phyloP scores from a whole-genome alignment of 306 rosid species.

The Castanea crenata region DNA sequence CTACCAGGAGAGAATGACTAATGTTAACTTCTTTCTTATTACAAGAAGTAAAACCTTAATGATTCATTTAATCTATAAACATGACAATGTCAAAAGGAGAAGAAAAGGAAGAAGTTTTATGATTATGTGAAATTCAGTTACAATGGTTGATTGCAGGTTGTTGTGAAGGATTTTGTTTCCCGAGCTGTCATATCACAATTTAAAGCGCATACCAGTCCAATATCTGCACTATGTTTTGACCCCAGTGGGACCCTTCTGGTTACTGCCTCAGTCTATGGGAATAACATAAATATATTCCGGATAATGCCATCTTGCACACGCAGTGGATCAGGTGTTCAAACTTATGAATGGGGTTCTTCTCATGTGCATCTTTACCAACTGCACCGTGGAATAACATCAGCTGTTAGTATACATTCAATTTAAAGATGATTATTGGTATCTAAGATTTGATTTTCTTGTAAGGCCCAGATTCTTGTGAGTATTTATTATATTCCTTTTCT shows the following conservation, averaged over 20 bases:
- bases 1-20: neutral
- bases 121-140: slow-evolving; percentile 26
- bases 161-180: slow-evolving; percentile 72
- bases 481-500: slow-evolving; percentile 3
- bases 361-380: slow-evolving; percentile 87
- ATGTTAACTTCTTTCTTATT: neutral
- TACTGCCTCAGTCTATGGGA: slow-evolving; percentile 85
- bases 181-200: slow-evolving; percentile 70
- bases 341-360: slow-evolving; percentile 61
- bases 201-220: slow-evolving; percentile 86
- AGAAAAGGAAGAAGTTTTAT: slow-evolving; percentile 2
- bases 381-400: slow-evolving; percentile 92
- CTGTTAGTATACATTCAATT: slow-evolving; percentile 61
- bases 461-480: slow-evolving; percentile 5
- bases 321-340: slow-evolving; percentile 55
- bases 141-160: slow-evolving; percentile 61
- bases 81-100: neutral
- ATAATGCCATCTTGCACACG: slow-evolving; percentile 65
- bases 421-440: slow-evolving; percentile 17
- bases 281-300: slow-evolving; percentile 78
- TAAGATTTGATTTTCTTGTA: slow-evolving; percentile 7
- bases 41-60: neutral
- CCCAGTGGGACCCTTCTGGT: slow-evolving; percentile 92
- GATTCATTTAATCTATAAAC: neutral
- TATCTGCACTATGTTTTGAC: slow-evolving; percentile 90